phyloP scores from a whole-genome alignment of 495 filamentous ascomycete genomes.

The Penicillium samsonianum region DNA sequence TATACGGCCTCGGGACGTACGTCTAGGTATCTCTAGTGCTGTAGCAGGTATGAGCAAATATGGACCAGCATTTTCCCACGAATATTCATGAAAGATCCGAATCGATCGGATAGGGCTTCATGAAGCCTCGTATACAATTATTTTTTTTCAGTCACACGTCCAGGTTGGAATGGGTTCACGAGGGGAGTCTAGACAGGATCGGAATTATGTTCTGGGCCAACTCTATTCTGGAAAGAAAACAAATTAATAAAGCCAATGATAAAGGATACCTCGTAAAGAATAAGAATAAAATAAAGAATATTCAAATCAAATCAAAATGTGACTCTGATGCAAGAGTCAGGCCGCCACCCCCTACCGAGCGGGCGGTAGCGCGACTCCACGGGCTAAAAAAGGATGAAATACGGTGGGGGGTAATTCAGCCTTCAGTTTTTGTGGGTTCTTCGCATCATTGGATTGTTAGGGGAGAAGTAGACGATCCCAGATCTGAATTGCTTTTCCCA shows the following conservation, averaged over 20 bases:
- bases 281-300: conserved; percentile 3
- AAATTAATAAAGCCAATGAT: neutral
- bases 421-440: conserved; percentile 8
- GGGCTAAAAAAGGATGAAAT: conserved; percentile 20
- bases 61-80: neutral
- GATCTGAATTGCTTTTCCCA: conserved; percentile 13
- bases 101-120: neutral
- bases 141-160: neutral
- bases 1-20: neutral
- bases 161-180: neutral
- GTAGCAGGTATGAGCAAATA: no score
- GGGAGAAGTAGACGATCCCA: conserved; percentile 12
- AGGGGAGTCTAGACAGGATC: conserved; percentile 8
- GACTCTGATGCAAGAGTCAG: conserved; percentile 18
- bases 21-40: neutral
- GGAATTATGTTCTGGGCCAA: conserved; percentile 14
- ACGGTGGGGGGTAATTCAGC: conserved; percentile 16
- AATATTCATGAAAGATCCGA: neutral
- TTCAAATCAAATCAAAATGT: conserved; percentile 9
- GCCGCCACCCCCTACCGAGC: conserved; percentile 44
- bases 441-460: neutral
- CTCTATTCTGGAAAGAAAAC: conserved; percentile 2
- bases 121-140: no score
- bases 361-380: conserved; percentile 33
- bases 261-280: neutral